Percentiles rank a stretch among this genome's conserved stretches.
Conservation (phyloP, 2,329 filamentous ascomycete species). For the Decorospora gaudefroyi region DNA sequence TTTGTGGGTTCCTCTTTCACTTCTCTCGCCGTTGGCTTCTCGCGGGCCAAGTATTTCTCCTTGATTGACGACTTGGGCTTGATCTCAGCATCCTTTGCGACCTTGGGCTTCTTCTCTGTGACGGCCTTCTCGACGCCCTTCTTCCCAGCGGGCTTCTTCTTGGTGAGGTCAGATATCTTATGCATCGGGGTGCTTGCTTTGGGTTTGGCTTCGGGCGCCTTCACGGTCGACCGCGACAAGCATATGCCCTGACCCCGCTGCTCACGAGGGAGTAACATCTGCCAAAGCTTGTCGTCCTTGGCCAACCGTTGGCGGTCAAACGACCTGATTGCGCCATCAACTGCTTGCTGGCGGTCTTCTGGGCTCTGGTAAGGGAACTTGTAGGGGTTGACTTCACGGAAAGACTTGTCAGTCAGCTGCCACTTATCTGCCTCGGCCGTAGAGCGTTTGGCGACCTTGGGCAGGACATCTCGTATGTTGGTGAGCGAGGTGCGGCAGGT, state of each 20-base stretch:
- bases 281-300: slow-evolving; percentile 65
- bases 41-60: slow-evolving; percentile 28
- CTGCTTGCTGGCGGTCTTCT: slow-evolving; percentile 62
- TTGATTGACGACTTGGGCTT: slow-evolving; percentile 36
- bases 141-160: slow-evolving; percentile 50
- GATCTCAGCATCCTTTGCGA: slow-evolving; percentile 17
- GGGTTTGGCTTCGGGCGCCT: slow-evolving; percentile 45
- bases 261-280: slow-evolving; percentile 62
- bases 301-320: slow-evolving; percentile 65
- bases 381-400: slow-evolving; percentile 65
- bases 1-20: slow-evolving; percentile 31
- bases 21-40: slow-evolving; percentile 29
- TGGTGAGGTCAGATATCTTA: slow-evolving; percentile 48
- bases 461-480: slow-evolving; percentile 40
- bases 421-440: slow-evolving; percentile 51
- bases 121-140: slow-evolving; percentile 53
- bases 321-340: slow-evolving; percentile 65
- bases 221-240: slow-evolving; percentile 62
- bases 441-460: slow-evolving; percentile 59
- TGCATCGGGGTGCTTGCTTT: slow-evolving; percentile 44
- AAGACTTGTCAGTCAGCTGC: slow-evolving; percentile 61
- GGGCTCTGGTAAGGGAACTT: slow-evolving; percentile 62
- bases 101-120: slow-evolving; percentile 29
- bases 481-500: slow-evolving; percentile 38
- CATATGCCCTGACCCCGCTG: slow-evolving; percentile 66